phyloP scores from a whole-genome alignment of 176 grass and related monocot genomes.

The Echinochloa phyllopogon region DNA sequence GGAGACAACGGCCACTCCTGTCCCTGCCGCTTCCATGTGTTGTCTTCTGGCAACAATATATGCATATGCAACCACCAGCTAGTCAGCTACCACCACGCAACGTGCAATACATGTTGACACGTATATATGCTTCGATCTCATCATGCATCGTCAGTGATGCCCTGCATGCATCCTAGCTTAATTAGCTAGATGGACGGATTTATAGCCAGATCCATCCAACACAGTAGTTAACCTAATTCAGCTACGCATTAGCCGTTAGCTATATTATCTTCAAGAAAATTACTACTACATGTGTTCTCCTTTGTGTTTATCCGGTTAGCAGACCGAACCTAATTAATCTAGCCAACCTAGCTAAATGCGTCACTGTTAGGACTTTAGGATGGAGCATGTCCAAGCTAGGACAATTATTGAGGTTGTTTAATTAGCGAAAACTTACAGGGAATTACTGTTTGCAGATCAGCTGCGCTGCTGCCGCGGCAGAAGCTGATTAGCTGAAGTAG shows the following conservation, averaged over 20 bases:
- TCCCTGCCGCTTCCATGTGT: conserved; percentile 33
- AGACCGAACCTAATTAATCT: neutral
- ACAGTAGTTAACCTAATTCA: conserved; percentile 3
- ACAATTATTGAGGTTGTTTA: conserved; percentile 31
- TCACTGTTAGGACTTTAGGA: neutral
- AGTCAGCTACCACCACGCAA: no score
- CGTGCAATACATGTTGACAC: neutral
- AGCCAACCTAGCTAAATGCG: neutral
- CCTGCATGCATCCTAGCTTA: neutral
- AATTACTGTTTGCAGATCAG: neutral
- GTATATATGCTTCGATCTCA: neutral
- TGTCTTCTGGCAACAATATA: neutral
- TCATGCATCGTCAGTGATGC: no score
- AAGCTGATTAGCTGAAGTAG: conserved; percentile 23
- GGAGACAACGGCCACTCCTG: conserved; percentile 28
- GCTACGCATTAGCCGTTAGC: neutral
- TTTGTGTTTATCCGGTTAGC: neutral
- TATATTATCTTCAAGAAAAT: neutral
- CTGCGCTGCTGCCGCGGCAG: neutral
- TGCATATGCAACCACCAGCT: no score
- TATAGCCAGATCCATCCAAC: neutral
- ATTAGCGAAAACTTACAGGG: neutral
- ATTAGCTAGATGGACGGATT: no score
- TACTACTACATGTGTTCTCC: neutral
- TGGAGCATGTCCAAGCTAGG: neutral